A percentile compares a stretch with the other conserved stretches of the same genome.
Conservation (phyloP, 192 early-diverging fungal species). For the Entomortierella chlamydospora region DNA sequence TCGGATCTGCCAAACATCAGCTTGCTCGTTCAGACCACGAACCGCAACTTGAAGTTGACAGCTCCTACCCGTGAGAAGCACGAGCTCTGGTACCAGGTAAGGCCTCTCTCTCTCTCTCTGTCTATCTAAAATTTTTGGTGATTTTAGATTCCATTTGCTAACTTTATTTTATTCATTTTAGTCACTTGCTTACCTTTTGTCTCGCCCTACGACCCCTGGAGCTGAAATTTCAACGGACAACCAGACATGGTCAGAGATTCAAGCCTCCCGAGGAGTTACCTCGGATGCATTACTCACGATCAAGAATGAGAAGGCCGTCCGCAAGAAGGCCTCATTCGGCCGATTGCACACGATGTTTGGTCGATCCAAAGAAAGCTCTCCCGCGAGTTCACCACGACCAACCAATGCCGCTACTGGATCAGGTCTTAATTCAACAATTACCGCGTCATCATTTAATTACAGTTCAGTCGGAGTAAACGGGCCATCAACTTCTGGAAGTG, state of each 20-base stretch:
- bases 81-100: constrained; percentile 78
- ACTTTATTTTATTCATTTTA: not conserved
- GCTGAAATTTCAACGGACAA: constrained; percentile 36
- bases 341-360: constrained; percentile 47
- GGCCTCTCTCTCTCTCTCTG: not conserved
- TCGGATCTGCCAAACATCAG: constrained; percentile 67
- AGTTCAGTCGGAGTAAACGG: not conserved
- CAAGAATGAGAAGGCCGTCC: constrained; percentile 36
- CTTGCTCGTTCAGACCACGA: constrained; percentile 74
- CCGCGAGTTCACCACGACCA: constrained; percentile 24
- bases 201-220: constrained; percentile 40
- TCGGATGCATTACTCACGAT: constrained; percentile 39
- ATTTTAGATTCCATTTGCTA: not conserved
- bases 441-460: not conserved
- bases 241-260: constrained; percentile 50
- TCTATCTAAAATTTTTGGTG: no score
- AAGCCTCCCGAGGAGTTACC: constrained; percentile 29
- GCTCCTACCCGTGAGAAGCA: constrained; percentile 74
- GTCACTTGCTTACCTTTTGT: constrained; percentile 42
- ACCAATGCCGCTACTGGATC: not conserved
- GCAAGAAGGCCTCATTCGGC: constrained; percentile 46
- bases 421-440: not conserved
- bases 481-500: constrained; percentile 4
- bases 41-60: constrained; percentile 80
- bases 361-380: constrained; percentile 38